Evolutionary conservation across 805 yeast species (phyloP), one percentile per base, ranked within the genome.

Genomic region (Tetrapisispora nanseiensis): DNA sequence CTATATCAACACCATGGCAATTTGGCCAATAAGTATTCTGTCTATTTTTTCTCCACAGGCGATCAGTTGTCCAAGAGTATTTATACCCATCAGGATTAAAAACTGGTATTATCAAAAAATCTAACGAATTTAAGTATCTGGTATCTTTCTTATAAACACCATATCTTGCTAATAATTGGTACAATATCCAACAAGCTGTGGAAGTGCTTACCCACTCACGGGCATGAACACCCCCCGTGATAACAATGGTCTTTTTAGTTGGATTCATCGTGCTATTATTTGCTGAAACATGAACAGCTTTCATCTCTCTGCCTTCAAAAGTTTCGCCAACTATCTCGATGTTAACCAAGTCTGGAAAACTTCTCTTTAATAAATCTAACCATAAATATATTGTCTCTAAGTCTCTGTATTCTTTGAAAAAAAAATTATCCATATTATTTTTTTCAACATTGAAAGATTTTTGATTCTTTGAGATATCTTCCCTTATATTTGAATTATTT

Each of bases 11-110:
- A 9, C 97, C 97, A 37, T 71, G 67, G 59, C 97, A 87, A 33
- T 71, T 62, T 8, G 82, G 76, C 38, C 72, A 59, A 39, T 69
- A 74, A 0, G 92, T 80, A 41, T 76, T 75, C 62, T 87, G 96
- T 46, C 95, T 71, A 61, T 86, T 87, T 55, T 87, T 87, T 36
- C 92, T 68, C 97, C 97, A 87, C 45, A 87, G 65, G 43, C 97
- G 67, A 57, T 87, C 95, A 22, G 65, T 55, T 2, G 68, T 70
- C 95, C 96, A 87, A 2, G 94, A 70, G 58, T 82, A 82, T 12
- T 70, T 84, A 58, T 87, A 87, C 0, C 97, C 97, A 62, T 87
- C 97, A 1, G 95, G 95, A 55, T 87, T 87, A 61, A 80, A 74
- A 11, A 86, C 84, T 0, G 97, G 97, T 24, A 86, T 70, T 49